Percentiles rank a stretch among this genome's conserved stretches.
Evolutionary conservation across 208 protist species (phyloP).

Genomic region (Crithidia mellificae): DNA sequence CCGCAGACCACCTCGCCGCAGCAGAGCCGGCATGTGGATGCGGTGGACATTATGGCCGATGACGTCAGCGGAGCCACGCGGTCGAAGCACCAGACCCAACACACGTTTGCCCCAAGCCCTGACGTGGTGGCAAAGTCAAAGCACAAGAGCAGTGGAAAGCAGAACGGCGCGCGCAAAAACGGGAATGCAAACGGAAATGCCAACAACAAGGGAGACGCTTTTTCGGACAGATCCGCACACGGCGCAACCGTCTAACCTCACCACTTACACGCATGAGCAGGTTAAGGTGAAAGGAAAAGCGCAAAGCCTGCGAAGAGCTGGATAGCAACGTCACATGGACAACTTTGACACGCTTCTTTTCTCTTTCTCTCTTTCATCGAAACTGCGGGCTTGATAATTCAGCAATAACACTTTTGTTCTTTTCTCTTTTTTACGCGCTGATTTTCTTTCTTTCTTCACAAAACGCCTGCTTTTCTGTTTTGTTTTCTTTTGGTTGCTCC

Average conservation of each 20-base stretch:
- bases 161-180: neutral
- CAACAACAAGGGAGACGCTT: constrained; percentile 3
- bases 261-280: neutral
- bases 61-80: neutral
- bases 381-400: too few relatives aligned
- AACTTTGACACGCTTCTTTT: too few relatives aligned
- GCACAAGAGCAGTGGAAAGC: neutral
- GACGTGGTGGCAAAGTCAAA: neutral
- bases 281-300: neutral
- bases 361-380: neutral
- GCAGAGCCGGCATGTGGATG: neutral
- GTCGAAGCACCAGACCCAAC: constrained; percentile 1
- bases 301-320: too few relatives aligned
- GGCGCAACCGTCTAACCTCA: neutral
- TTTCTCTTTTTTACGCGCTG: too few relatives aligned
- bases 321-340: too few relatives aligned
- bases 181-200: neutral
- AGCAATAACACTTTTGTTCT: too few relatives aligned
- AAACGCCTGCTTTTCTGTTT: neutral
- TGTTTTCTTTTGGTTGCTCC: neutral
- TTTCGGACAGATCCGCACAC: neutral
- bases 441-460: neutral
- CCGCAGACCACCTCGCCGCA: neutral
- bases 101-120: neutral
- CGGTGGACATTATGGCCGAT: constrained; percentile 4